Base-by-base conservation (phyloP, 2,329 filamentous ascomycete species). In the Talaromyces atroroseus region DNA sequence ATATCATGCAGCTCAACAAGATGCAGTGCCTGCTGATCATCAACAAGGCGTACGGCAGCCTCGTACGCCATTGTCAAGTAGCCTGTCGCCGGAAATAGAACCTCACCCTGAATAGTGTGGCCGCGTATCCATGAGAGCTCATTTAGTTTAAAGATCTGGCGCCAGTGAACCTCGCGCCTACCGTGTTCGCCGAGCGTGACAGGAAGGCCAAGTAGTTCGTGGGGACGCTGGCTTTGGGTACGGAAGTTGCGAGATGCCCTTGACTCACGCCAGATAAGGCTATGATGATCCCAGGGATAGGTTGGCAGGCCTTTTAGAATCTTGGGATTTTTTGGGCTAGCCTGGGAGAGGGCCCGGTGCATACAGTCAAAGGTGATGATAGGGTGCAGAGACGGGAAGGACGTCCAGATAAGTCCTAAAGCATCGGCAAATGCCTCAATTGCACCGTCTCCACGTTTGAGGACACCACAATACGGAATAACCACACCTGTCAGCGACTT, bases 41-140 rank as follows among this genome's bases (percentile, higher is more conserved):
- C 58, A 2, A 58, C 23, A 1, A 45, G 11, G 2, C 26, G 48
- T 5, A 20, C 10, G 1, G 61, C 21, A 10, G 65, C 60, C 42
- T 72, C 68, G 1, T 67, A 54, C 3, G 65, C 66, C 24, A 66
- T 67, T 1, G 59, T 61, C 3, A 69, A 50, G 34, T 66, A 71
- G 0, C 63, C 69, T 7, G 67, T 63, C 2, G 63, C 67, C 3
- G 69, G 69, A 34, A 69, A 70, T 8, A 71, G 59, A 7, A 65
- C 62, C 47, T 69, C 64, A 1, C 62, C 62, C 44, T 72, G 68
- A 3, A 74, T 56, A 26, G 63, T 60, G 44, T 74, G 72, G 49
- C 66, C 66, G 2, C 18, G 21, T 4, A 74, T 55, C 72, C 71
- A 74, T 2, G 67, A 60, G 10, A 71, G 48, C 40, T 68, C 64